Base-by-base conservation (phyloP, 345 rosid species). In the Salix dunnii region DNA sequence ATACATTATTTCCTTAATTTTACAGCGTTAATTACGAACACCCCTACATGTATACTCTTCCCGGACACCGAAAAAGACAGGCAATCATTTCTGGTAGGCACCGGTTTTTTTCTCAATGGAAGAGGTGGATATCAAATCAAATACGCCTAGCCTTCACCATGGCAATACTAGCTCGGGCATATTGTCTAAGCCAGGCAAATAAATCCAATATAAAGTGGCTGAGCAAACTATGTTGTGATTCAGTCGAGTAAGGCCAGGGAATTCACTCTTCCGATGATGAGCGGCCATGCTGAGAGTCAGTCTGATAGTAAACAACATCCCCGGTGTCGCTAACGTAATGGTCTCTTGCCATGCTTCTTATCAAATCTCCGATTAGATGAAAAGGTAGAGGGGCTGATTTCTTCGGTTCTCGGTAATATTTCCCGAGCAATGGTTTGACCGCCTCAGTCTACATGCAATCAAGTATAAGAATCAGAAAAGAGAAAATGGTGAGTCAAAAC, bases 251-350 rank as follows among this genome's bases (percentile, higher is more conserved):
- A 10, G 55, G 31, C 20, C 30, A 1, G 12, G 5, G 6, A 5
- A 33, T 10, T 43, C 27, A n/a, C 51, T 36, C 51, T 23, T 77
- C 70, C 17, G 70, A 30, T 10, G 70, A 8, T 1, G 51, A 61
- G 33, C 68, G 40, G 12, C 79, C 31, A n/a, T 81, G 84, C 46
- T 82, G 69, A 21, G 87, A 84, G 73, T 93, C 96, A 0, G 85
- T 87, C 83, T 91, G 87, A 61, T 93, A 91, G 81, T 80, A 93
- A 30, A 91, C 92, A 48, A 93, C 72, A 48, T 93, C 98, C 72
- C 93, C 97, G 51, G 77, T 72, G 83, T 93, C 91, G 36, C 90
- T 93, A 31, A 91, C 97, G 55, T 84, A 93, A 84, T 90, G 97
- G 74, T 93, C 97, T 80, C 88, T 82, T 64, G 73, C 78, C 46